Evolutionary conservation across 768 basidiomycete species (phyloP), one percentile per base, ranked within the genome.

Genomic region (Suillus tomentosus): DNA sequence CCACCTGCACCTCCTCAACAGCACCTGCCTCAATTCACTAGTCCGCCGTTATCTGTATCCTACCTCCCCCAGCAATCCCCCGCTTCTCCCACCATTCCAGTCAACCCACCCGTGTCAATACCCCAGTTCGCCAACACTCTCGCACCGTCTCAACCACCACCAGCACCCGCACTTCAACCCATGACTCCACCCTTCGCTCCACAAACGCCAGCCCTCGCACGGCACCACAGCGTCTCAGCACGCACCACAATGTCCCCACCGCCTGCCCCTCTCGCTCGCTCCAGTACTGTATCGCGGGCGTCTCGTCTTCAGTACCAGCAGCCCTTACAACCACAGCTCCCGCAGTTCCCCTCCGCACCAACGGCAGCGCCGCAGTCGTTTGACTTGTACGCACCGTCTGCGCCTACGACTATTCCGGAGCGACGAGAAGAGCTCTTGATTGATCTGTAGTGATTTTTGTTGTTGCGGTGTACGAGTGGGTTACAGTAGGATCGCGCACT

Each of bases 271-370:
- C 57, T 58, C 40, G 19, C 40, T 3, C 57, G 57, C 3, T 42
- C 57, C 19, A 58, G 57, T 24, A 58, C 39, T 3, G 14, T 42
- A 58, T 22, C 45, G 40, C 66, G 63, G 8, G 8, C 48, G 3
- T 1, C 27, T 0, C 73, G 67, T 50, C 53, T 54, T 3, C 67
- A 60, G 53, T 64, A 57, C 61, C 68, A 51, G 11, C 71, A 58
- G 55, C 60, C 24, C 60, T 66, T 54, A 37, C 73, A 69, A 65
- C 65, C 73, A 43, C 64, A 65, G 14, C 73, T 91, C 7, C 85
- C 89, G 0, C 81, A 82, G 60, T 91, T 92, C 75, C 91, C 91
- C 1, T 79, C 78, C 36, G 90, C 79, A 7, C 91, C 90, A 6
- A 89, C 87, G 5, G 77, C 78, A 14, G 73, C 79, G 9, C 88